phyloP scores from a whole-genome alignment of 371 early-diverging fungal genomes.

The Lichtheimia ramosa region DNA sequence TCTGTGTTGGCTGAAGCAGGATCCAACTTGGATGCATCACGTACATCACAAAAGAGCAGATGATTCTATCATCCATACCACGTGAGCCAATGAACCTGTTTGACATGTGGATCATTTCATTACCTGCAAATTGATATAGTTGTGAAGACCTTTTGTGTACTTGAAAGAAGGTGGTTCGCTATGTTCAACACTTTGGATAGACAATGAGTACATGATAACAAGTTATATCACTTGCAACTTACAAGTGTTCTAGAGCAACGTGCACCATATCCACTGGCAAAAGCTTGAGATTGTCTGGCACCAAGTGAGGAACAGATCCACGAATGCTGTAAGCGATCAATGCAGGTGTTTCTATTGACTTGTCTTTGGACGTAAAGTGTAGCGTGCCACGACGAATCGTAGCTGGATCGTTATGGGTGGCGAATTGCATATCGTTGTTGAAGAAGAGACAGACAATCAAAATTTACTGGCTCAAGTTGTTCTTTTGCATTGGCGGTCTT shows the following conservation, averaged over 20 bases:
- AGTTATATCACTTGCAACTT: slow-evolving; percentile 14
- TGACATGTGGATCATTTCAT: slow-evolving; percentile 7
- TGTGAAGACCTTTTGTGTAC: slow-evolving; percentile 55
- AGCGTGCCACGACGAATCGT: slow-evolving; percentile 36
- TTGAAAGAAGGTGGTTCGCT: slow-evolving; percentile 47
- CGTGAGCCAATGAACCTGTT: not conserved
- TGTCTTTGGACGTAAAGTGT: slow-evolving; percentile 38
- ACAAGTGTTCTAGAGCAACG: slow-evolving; percentile 65
- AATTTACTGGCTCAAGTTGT: not conserved
- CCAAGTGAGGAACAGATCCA: slow-evolving; percentile 76
- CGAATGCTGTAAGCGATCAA: slow-evolving; percentile 70
- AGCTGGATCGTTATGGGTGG: not conserved
- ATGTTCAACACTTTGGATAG: slow-evolving; percentile 38
- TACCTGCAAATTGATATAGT: slow-evolving; percentile 56
- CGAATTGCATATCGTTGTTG: not conserved
- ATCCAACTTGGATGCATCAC: slow-evolving; percentile 55
- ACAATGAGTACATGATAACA: not conserved
- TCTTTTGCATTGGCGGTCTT: not conserved
- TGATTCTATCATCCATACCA: slow-evolving; percentile 24
- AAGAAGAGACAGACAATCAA: not conserved
- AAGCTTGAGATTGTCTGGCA: slow-evolving; percentile 59
- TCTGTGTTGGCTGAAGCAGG: slow-evolving; percentile 60
- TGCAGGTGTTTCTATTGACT: slow-evolving; percentile 62
- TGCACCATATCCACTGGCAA: slow-evolving; percentile 50
- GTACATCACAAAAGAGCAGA: slow-evolving; percentile 63